A percentile compares a stretch with the other conserved stretches of the same genome.
These are phyloP conservation scores for Saccharomycopsis sp. DNA, from an alignment of 805 yeast genomes.

Conservation along the genomic window DNA sequence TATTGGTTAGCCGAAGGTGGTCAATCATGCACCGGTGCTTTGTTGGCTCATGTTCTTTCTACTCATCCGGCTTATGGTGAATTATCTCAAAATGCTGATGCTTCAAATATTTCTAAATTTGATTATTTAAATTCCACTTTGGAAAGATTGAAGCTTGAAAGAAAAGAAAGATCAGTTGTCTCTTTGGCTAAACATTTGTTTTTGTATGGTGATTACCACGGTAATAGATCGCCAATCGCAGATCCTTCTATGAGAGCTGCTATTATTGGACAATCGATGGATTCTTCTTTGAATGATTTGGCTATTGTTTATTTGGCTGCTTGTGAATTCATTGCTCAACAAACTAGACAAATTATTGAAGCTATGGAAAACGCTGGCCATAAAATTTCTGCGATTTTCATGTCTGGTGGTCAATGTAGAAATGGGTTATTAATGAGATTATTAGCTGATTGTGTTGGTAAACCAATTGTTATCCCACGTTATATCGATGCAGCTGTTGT, in stretches of 20 bases:
- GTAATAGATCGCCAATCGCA: constrained; percentile 96
- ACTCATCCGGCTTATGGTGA: constrained; percentile 85
- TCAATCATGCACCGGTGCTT: constrained; percentile 95
- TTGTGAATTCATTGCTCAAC: constrained; percentile 96
- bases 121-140: constrained; percentile 74
- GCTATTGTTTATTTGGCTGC: constrained; percentile 88
- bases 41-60: constrained; percentile 78
- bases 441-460: constrained; percentile 86
- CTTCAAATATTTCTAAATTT: constrained; percentile 65
- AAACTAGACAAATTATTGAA: constrained; percentile 90
- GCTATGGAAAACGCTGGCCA: constrained; percentile 81
- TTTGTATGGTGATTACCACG: constrained; percentile 94
- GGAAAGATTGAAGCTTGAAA: constrained; percentile 54
- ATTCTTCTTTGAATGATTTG: constrained; percentile 71
- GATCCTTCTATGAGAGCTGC: constrained; percentile 91
- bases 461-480: constrained; percentile 87
- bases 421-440: constrained; percentile 83
- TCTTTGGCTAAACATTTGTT: constrained; percentile 77
- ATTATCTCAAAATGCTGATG: constrained; percentile 58
- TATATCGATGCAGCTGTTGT: constrained; percentile 97
- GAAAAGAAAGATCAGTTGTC: constrained; percentile 62
- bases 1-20: constrained; percentile 98
- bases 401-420: constrained; percentile 97
- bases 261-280: constrained; percentile 91
- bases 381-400: constrained; percentile 62